A percentile compares a stretch with the other conserved stretches of the same genome.
phyloP scores from a whole-genome alignment of 2,329 filamentous ascomycete species.

The Aurifilum marmelostoma region DNA sequence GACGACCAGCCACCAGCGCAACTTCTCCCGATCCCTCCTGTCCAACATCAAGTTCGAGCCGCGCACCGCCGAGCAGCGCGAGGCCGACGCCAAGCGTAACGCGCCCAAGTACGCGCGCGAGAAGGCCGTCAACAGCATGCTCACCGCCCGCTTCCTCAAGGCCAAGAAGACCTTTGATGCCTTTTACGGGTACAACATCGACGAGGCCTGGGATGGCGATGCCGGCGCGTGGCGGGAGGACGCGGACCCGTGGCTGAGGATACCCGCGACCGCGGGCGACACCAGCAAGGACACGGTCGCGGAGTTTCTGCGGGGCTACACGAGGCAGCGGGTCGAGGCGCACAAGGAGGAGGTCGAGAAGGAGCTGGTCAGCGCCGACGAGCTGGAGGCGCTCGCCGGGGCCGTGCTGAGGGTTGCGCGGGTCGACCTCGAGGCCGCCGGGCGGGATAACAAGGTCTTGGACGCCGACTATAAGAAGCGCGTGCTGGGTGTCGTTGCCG shows the following conservation, averaged over 20 bases:
- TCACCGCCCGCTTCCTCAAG: constrained; percentile 31
- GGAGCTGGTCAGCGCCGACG: constrained; percentile 24
- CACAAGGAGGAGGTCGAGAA: constrained; percentile 17
- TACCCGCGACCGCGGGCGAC: constrained; percentile 13
- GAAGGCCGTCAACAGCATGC: constrained; percentile 30
- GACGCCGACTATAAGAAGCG: constrained; percentile 24
- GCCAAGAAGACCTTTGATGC: constrained; percentile 31
- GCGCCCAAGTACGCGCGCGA: constrained; percentile 31
- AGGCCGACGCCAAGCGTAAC: constrained; percentile 29
- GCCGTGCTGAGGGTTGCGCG: constrained; percentile 28
- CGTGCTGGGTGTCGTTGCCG: constrained; percentile 21
- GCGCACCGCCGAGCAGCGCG: constrained; percentile 29
- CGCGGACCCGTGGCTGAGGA: constrained; percentile 30
- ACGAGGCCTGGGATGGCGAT: constrained; percentile 25
- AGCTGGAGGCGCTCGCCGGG: constrained; percentile 26
- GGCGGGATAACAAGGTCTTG: constrained; percentile 24
- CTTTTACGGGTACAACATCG: constrained; percentile 29
- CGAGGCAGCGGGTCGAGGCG: constrained; percentile 22
- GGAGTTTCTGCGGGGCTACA: constrained; percentile 28
- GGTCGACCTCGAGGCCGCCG: constrained; percentile 30
- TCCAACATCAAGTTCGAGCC: constrained; percentile 28
- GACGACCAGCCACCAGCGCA: constrained; percentile 19
- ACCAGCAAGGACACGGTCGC: constrained; percentile 23
- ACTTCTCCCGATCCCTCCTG: constrained; percentile 16
- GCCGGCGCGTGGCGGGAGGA: constrained; percentile 21